Percentiles rank a stretch among this genome's conserved stretches.
These are phyloP conservation scores for Blastobotrys serpentis DNA, from an alignment of 1,139 yeast species.

Conservation along the genomic window DNA sequence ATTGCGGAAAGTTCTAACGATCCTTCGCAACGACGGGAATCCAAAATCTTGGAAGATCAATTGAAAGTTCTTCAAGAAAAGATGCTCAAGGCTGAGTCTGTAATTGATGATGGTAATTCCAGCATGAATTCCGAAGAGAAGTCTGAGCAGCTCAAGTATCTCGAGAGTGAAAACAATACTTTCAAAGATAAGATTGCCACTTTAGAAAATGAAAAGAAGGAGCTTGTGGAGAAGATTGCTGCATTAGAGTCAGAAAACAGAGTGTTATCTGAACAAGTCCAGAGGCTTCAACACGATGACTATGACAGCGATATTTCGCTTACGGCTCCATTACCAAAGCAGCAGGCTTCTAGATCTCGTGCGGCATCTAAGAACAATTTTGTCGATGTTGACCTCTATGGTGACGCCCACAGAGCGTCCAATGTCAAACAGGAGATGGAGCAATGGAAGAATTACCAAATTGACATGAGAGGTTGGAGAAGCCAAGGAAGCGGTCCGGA, in stretches of 20 bases:
- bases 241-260: conserved; percentile 6
- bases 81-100: conserved; percentile 2
- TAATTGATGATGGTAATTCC: neutral
- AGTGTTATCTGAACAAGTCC: conserved; percentile 8
- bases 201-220: conserved; percentile 33
- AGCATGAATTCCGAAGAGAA: neutral
- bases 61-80: conserved; percentile 6
- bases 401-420: conserved; percentile 34
- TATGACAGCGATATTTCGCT: conserved; percentile 27
- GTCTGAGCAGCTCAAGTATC: neutral
- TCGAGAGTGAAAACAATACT: conserved; percentile 10
- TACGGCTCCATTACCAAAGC: conserved; percentile 25
- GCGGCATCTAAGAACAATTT: conserved; percentile 19
- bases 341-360: neutral
- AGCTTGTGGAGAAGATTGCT: neutral
- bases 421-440: conserved; percentile 38
- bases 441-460: conserved; percentile 83
- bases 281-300: conserved; percentile 31
- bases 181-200: conserved; percentile 21
- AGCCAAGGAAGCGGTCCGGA: conserved; percentile 60
- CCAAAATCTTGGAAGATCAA: neutral
- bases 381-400: conserved; percentile 39
- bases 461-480: conserved; percentile 83
- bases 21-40: neutral
- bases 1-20: neutral